Conservation (phyloP, 176 grass and related monocot species). For the Otatea glauca region DNA sequence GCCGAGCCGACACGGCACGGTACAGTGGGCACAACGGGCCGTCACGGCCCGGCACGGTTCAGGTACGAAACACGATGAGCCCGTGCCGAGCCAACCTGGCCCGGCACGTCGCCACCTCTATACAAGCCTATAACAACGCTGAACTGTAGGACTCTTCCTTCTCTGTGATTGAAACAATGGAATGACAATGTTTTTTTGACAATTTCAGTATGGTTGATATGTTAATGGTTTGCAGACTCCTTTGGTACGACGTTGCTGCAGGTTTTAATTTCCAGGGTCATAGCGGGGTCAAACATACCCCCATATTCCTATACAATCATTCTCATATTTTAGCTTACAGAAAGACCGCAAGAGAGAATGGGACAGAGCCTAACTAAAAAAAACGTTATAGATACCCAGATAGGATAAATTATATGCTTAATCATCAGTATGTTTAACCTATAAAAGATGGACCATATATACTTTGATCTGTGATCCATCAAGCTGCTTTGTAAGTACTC, state of each 20-base stretch:
- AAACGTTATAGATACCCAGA: background rate
- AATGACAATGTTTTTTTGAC: background rate
- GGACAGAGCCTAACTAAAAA: background rate
- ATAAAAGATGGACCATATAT: slow-evolving; percentile 3
- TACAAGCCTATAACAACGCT: too few species aligned
- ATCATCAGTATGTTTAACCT: slow-evolving; percentile 1
- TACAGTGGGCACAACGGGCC: too few species aligned
- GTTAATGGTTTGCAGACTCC: background rate
- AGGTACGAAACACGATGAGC: too few species aligned
- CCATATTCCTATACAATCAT: background rate
- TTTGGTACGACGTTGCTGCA: background rate
- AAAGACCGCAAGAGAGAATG: background rate
- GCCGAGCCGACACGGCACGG: too few species aligned
- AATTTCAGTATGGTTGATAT: background rate
- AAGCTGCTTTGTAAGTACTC: background rate
- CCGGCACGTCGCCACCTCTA: too few species aligned
- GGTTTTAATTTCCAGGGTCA: background rate
- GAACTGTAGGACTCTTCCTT: background rate
- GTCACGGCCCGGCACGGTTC: too few species aligned
- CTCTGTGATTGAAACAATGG: background rate
- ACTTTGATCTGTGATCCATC: background rate
- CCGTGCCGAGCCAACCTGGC: too few species aligned
- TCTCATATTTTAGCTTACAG: background rate
- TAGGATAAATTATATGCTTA: background rate
- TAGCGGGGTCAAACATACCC: background rate